These are phyloP conservation scores for Aspergillus panamensis DNA, from an alignment of 495 filamentous ascomycete genomes.

Conservation along the genomic window DNA sequence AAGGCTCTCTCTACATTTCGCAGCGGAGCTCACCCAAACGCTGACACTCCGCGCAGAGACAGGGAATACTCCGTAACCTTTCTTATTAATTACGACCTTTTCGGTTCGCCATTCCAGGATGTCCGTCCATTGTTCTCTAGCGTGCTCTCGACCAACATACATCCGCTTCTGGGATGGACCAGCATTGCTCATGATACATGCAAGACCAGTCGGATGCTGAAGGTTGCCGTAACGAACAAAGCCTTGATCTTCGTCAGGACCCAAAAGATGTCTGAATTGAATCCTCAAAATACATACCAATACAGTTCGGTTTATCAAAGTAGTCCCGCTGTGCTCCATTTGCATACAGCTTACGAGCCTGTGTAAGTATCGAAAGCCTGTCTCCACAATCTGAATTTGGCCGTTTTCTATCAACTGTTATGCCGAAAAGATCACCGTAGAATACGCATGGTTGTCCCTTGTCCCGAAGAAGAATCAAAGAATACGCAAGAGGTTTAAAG, in stretches of 20 bases:
- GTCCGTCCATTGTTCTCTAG: constrained; percentile 60
- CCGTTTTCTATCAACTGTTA: constrained; percentile 43
- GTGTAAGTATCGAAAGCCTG: constrained; percentile 56
- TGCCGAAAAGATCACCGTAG: constrained; percentile 74
- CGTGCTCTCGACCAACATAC: constrained; percentile 57
- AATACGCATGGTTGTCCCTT: constrained; percentile 68
- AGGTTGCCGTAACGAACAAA: constrained; percentile 62
- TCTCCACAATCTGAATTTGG: constrained; percentile 58
- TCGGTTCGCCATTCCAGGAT: constrained; percentile 47
- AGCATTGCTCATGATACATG: constrained; percentile 57
- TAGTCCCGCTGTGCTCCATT: constrained; percentile 68
- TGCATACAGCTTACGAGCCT: constrained; percentile 64
- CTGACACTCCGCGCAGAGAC: constrained; percentile 53
- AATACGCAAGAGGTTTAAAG: constrained; percentile 60
- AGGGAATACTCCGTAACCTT: constrained; percentile 54
- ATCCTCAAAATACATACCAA: constrained; percentile 42
- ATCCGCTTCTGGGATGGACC: constrained; percentile 50
- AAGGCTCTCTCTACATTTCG: constrained; percentile 50
- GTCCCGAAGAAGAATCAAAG: constrained; percentile 62
- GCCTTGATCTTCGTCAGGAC: constrained; percentile 21
- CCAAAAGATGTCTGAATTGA: background rate
- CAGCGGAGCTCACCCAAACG: constrained; percentile 58
- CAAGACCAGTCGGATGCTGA: constrained; percentile 50
- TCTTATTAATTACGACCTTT: constrained; percentile 49
- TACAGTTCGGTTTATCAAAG: constrained; percentile 61